phyloP scores from a whole-genome alignment of 345 rosid genomes.

The Excoecaria cochinchinensis region DNA sequence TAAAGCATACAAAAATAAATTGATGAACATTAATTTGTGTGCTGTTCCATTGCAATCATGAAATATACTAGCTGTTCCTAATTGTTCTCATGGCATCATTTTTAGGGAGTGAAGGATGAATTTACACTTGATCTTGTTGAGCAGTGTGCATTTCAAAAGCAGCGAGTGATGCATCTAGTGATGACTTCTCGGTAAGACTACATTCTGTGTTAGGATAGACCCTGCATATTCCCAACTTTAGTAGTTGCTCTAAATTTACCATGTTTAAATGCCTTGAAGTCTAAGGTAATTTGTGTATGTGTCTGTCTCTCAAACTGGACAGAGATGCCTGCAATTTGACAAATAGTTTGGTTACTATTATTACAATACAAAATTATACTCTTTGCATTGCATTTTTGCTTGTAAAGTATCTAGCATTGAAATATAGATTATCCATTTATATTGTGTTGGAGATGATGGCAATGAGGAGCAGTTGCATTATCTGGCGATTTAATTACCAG shows the following conservation, averaged over 20 bases:
- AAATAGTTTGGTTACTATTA: not conserved
- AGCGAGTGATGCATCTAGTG: constrained; percentile 87
- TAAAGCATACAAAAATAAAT: not conserved
- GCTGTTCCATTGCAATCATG: constrained; percentile 7
- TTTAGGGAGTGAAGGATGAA: constrained; percentile 81
- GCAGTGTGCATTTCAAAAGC: constrained; percentile 98
- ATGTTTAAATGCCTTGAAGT: not conserved
- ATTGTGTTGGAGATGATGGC: not conserved
- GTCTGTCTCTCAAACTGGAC: not conserved
- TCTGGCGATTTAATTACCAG: not conserved
- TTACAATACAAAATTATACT: not conserved
- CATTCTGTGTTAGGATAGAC: not conserved
- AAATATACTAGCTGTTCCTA: not conserved
- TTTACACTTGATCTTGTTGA: constrained; percentile 99
- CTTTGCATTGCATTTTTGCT: not conserved
- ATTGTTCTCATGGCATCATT: constrained; percentile 19
- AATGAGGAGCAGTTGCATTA: not conserved
- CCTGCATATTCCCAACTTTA: constrained; percentile 5
- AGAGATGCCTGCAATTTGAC: not conserved
- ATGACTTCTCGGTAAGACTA: constrained; percentile 71
- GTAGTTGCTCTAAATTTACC: not conserved
- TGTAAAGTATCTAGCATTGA: not conserved
- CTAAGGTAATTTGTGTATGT: not conserved
- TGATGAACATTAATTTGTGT: not conserved
- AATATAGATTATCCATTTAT: not conserved